phyloP scores from a whole-genome alignment of 2,329 filamentous ascomycete species.

The Parascedosporium putredinis region DNA sequence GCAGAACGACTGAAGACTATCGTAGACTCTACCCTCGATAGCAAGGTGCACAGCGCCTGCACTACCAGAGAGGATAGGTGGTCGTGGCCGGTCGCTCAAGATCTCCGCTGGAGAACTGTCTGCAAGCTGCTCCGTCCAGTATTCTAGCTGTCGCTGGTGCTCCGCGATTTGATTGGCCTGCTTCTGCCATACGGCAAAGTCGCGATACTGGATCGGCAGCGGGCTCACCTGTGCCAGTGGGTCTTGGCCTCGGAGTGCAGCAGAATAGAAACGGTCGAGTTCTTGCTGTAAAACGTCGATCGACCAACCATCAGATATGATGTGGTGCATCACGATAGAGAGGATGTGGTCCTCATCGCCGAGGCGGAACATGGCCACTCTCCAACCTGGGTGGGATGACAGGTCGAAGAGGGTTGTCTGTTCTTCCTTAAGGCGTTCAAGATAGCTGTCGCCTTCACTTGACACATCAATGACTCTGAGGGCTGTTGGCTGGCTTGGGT shows the following conservation, averaged over 20 bases:
- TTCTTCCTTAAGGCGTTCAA: constrained; percentile 10
- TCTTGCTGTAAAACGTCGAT: constrained; percentile 15
- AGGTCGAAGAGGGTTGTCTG: constrained; percentile 16
- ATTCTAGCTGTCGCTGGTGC: constrained; percentile 13
- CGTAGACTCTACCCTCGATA: constrained; percentile 3
- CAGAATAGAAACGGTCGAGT: constrained; percentile 14
- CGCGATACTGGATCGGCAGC: constrained; percentile 16
- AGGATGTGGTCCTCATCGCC: constrained; percentile 13
- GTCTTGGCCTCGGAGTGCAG: constrained; percentile 10
- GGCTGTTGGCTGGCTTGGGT: not conserved
- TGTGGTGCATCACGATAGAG: constrained; percentile 20
- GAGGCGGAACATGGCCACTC: constrained; percentile 11
- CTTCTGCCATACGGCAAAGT: constrained; percentile 17
- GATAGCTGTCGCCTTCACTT: not conserved
- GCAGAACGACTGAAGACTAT: constrained; percentile 9
- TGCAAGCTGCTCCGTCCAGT: constrained; percentile 15
- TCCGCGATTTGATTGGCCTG: constrained; percentile 9
- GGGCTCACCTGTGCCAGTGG: constrained; percentile 10
- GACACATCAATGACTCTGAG: not conserved
- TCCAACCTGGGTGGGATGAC: constrained; percentile 13
- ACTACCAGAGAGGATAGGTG: not conserved
- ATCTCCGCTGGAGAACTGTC: constrained; percentile 13
- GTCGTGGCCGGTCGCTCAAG: constrained; percentile 9
- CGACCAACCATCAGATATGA: constrained; percentile 20
- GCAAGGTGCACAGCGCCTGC: not conserved